phyloP scores from a whole-genome alignment of 768 basidiomycete genomes.

The Pleurotus djamor region DNA sequence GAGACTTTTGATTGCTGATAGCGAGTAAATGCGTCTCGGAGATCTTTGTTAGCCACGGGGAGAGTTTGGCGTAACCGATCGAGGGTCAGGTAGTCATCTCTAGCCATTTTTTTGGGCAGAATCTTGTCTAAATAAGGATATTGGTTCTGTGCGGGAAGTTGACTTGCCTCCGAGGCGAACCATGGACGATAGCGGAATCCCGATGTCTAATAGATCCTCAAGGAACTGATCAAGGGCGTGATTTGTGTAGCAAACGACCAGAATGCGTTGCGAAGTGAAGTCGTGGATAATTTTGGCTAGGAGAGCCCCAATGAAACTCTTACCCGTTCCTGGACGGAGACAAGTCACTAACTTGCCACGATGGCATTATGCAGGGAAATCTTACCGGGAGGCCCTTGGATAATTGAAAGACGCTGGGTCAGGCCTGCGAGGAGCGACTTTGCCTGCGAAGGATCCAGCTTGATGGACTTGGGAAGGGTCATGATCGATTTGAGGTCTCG shows the following conservation, averaged over 20 bases:
- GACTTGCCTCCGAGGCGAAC: constrained; percentile 62
- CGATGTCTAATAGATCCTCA: constrained; percentile 57
- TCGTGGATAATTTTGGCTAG: constrained; percentile 60
- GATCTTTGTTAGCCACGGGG: constrained; percentile 6
- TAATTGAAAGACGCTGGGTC: constrained; percentile 53
- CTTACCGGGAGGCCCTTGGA: constrained; percentile 74
- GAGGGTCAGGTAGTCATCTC: constrained; percentile 38
- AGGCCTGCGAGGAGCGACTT: constrained; percentile 48
- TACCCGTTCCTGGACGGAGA: constrained; percentile 81
- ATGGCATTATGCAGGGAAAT: too few species aligned
- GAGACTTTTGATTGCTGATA: constrained; percentile 20
- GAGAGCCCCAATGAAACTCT: constrained; percentile 71
- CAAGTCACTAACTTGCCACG: too few species aligned
- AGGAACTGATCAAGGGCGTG: constrained; percentile 75
- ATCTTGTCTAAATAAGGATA: constrained; percentile 41
- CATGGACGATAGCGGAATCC: constrained; percentile 46
- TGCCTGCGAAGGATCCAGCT: constrained; percentile 51
- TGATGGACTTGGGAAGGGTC: constrained; percentile 32
- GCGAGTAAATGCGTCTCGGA: constrained; percentile 25
- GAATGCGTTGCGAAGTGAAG: constrained; percentile 43
- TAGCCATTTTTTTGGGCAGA: constrained; percentile 17
- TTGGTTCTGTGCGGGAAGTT: constrained; percentile 38
- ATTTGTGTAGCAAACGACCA: constrained; percentile 74
- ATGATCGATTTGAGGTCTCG: constrained; percentile 41
- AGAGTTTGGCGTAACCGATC: constrained; percentile 20